Evolutionary conservation across 495 filamentous ascomycete genomes (phyloP), one percentile per base, ranked within the genome.

Genomic region (Talaromyces borbonicus): DNA sequence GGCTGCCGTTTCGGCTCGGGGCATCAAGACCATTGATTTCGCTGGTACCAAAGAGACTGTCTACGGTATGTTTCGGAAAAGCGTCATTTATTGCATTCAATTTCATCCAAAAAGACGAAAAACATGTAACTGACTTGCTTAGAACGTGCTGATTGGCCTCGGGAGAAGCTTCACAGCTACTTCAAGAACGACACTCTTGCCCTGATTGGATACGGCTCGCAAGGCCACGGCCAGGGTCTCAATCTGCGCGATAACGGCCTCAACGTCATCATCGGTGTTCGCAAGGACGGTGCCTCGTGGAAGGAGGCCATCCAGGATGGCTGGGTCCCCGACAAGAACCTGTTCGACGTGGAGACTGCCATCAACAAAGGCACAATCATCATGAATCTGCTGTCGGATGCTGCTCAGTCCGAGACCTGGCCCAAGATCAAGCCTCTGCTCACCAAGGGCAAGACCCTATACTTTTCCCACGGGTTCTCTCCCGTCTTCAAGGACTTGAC

Each of bases 391-490:
- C 87, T 98, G 67, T 85, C 79, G 63, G 92, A 98, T 67, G 92
- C 92, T 57, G 92, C 92, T 54, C 92, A 98, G 78, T 84, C 77
- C 67, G 90, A 95, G 81, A 98, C 92, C 47, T 98, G 92, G 92
- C 92, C 93, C 52, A 69, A 79, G 45, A 92, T 98, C 73, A 97
- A 96, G 81, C 93, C 92, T 60, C 81, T 92, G 65, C 73, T 98
- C 61, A 93, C 85, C 72, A 93, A 96, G 83, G 93, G 85, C 73
- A 98, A 97, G 88, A 98, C 92, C 37, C 84, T 98, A 58, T 98
- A 98, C 82, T 98, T 98, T 82, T 96, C 92, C 45, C 92, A 98
- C 79, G 92, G 92, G 65, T 98, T 98, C 85, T 98, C 92, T 50
- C 92, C 92, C 60, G 90, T 98, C 68, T 98, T 98, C 87, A 95